These are phyloP conservation scores for Pseudotulostoma volvatum DNA, from an alignment of 495 filamentous ascomycete genomes.

Conservation along the genomic window DNA sequence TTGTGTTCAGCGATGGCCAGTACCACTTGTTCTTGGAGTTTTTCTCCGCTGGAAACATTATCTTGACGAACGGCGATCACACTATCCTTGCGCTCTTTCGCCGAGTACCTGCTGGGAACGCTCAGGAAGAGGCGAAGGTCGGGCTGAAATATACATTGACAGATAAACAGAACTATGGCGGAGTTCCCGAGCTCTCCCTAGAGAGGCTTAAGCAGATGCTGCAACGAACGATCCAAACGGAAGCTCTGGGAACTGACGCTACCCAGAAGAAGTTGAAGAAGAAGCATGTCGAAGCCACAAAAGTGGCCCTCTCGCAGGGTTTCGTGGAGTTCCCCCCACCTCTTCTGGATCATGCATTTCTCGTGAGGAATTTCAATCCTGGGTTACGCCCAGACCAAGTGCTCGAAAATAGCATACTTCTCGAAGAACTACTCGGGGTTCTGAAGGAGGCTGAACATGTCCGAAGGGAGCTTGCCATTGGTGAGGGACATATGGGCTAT, in stretches of 20 bases:
- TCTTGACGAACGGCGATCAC: slow-evolving; percentile 68
- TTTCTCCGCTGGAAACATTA: slow-evolving; percentile 89
- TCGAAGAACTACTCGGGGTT: slow-evolving; percentile 45
- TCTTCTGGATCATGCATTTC: slow-evolving; percentile 73
- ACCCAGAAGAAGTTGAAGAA: slow-evolving; percentile 65
- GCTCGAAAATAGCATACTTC: slow-evolving; percentile 42
- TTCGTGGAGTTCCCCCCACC: slow-evolving; percentile 78
- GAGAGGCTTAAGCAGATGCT: slow-evolving; percentile 55
- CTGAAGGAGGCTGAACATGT: slow-evolving; percentile 44
- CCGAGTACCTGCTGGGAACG: slow-evolving; percentile 57
- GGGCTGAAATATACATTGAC: slow-evolving; percentile 66
- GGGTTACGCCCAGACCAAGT: slow-evolving; percentile 48
- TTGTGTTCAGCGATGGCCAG: slow-evolving; percentile 79
- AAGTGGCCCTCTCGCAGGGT: slow-evolving; percentile 61
- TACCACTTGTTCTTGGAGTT: slow-evolving; percentile 88
- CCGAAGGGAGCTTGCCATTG: slow-evolving; percentile 27
- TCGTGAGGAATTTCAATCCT: slow-evolving; percentile 47
- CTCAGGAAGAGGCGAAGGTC: slow-evolving; percentile 51
- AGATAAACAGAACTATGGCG: slow-evolving; percentile 64
- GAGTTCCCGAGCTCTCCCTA: slow-evolving; percentile 54
- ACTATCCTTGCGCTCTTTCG: slow-evolving; percentile 66
- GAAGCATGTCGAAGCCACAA: slow-evolving; percentile 53
- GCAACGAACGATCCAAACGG: slow-evolving; percentile 42
- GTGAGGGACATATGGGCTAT: slow-evolving; percentile 43
- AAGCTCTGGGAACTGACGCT: slow-evolving; percentile 27